A percentile compares a stretch with the other conserved stretches of the same genome.
phyloP scores from a whole-genome alignment of 768 basidiomycete species.

The Lactifluus echinatus region DNA sequence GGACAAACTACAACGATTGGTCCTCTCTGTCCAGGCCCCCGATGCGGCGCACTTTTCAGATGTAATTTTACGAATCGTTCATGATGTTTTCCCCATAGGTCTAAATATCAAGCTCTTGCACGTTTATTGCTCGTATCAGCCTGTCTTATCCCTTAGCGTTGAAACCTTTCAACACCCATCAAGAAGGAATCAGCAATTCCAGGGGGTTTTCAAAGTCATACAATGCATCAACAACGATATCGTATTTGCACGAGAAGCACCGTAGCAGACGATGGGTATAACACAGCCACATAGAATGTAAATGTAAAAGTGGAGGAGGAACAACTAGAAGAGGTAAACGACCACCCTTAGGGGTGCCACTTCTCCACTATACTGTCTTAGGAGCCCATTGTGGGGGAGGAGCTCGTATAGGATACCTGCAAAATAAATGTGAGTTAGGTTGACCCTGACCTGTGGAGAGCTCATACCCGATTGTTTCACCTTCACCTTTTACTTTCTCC shows the following conservation, averaged over 20 bases:
- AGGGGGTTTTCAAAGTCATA: no score
- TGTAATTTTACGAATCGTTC: no score
- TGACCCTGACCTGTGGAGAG: background rate
- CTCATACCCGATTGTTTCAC: constrained; percentile 73
- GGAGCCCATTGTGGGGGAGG: constrained; percentile 27
- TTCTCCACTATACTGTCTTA: background rate
- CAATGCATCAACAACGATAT: constrained; percentile 11
- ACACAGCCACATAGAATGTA: constrained; percentile 8
- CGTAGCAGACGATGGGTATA: background rate
- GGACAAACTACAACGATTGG: no score
- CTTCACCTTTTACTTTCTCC: constrained; percentile 75
- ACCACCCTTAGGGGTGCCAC: no score
- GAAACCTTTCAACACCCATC: no score
- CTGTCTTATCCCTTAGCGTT: no score
- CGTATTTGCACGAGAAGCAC: background rate
- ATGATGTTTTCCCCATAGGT: no score
- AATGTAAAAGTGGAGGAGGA: background rate
- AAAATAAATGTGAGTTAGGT: background rate
- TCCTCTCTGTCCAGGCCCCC: no score
- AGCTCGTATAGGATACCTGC: constrained; percentile 24
- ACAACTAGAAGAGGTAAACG: background rate
- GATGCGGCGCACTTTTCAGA: no score
- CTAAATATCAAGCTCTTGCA: no score
- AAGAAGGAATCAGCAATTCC: no score
- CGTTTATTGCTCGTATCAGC: no score